phyloP scores from a whole-genome alignment of 441 rosid genomes.

The Iberis amara region DNA sequence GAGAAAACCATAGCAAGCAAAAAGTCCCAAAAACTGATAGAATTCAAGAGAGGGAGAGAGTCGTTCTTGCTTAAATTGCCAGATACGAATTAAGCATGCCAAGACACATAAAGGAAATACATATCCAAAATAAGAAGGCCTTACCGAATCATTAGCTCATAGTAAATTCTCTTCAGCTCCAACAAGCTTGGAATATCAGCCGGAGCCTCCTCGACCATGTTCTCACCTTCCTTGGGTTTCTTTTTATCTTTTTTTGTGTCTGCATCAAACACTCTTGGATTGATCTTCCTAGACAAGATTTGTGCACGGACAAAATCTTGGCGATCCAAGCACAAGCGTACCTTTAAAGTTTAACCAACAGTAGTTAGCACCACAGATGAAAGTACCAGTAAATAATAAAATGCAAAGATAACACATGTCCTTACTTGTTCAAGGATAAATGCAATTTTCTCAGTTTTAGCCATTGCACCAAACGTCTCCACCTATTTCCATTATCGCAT shows the following conservation, averaged over 20 bases:
- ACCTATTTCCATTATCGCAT: constrained; percentile 47
- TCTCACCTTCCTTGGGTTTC: constrained; percentile 90
- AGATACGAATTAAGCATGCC: neutral
- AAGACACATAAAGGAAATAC: neutral
- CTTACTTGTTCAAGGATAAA: constrained; percentile 94
- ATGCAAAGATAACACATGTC: neutral
- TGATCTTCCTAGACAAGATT: constrained; percentile 90
- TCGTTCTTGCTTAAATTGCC: no score
- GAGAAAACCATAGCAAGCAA: no score
- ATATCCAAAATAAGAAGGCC: constrained; percentile 5
- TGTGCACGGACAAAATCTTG: constrained; percentile 93
- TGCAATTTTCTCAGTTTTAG: constrained; percentile 95
- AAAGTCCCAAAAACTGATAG: neutral
- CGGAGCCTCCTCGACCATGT: constrained; percentile 84
- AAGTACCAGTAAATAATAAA: constrained; percentile 5
- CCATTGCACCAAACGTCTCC: constrained; percentile 99
- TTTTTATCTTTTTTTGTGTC: constrained; percentile 84
- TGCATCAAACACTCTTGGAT: constrained; percentile 74
- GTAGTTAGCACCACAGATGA: constrained; percentile 7
- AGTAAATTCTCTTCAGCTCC: constrained; percentile 82
- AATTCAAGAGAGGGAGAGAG: neutral
- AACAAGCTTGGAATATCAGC: constrained; percentile 83
- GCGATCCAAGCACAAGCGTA: constrained; percentile 88
- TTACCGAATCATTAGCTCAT: constrained; percentile 88
- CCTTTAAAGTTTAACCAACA: constrained; percentile 42